A percentile compares a stretch with the other conserved stretches of the same genome.
These are phyloP conservation scores for Erysiphe neolycopersici DNA, from an alignment of 2,329 filamentous ascomycete species.

Conservation along the genomic window DNA sequence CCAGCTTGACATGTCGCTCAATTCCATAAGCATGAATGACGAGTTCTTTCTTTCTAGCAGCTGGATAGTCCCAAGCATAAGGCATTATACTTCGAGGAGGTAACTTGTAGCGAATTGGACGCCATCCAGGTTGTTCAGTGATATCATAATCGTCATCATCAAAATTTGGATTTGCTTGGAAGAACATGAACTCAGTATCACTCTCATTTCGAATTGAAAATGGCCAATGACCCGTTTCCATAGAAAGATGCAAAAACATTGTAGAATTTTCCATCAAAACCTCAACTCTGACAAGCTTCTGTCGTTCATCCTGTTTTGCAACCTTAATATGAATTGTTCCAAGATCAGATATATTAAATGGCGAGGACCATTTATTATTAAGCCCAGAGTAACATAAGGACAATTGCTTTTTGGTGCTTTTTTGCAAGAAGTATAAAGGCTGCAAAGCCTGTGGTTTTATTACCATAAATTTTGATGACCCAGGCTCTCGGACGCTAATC, in stretches of 20 bases:
- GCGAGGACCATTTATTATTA: constrained; percentile 92
- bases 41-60: constrained; percentile 86
- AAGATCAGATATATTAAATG: constrained; percentile 89
- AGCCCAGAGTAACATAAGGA: constrained; percentile 81
- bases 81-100: constrained; percentile 96
- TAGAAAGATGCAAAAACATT: constrained; percentile 70
- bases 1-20: constrained; percentile 77
- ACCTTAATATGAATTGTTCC: constrained; percentile 86
- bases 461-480: constrained; percentile 61
- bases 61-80: constrained; percentile 97
- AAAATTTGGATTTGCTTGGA: constrained; percentile 79
- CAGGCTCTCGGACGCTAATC: constrained; percentile 71
- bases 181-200: constrained; percentile 89
- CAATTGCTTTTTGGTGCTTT: constrained; percentile 60
- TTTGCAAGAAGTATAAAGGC: constrained; percentile 72
- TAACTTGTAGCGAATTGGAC: constrained; percentile 71
- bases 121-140: constrained; percentile 68
- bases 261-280: constrained; percentile 81
- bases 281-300: constrained; percentile 67
- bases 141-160: constrained; percentile 75
- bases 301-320: constrained; percentile 67
- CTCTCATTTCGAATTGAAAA: constrained; percentile 98
- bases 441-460: constrained; percentile 55
- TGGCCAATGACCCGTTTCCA: constrained; percentile 89
- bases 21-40: constrained; percentile 54